Evolutionary conservation across 139 green algal species (phyloP).

Genomic region (Astrephomene gubernaculifera): DNA sequence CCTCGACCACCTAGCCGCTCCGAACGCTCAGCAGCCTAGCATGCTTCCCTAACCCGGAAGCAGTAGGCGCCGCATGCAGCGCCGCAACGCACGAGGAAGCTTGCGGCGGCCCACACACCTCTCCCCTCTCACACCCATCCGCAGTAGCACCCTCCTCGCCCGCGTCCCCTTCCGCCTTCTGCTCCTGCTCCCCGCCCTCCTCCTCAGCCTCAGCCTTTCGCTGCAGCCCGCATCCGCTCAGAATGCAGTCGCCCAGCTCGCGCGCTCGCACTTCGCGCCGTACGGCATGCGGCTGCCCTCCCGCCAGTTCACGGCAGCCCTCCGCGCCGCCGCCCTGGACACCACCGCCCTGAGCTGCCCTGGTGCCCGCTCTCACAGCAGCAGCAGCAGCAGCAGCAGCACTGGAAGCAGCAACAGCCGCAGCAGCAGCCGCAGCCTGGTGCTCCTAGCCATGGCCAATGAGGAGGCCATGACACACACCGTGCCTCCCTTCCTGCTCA

Average conservation of each 20-base stretch:
- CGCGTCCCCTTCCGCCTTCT: background rate
- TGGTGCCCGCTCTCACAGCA: too few species aligned
- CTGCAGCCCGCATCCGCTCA: background rate
- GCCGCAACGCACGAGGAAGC: too few species aligned
- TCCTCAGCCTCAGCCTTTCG: background rate
- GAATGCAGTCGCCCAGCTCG: background rate
- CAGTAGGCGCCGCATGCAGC: too few species aligned
- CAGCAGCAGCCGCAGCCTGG: conserved; percentile 27
- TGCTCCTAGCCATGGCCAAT: conserved; percentile 29
- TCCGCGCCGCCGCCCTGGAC: background rate
- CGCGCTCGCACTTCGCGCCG: background rate
- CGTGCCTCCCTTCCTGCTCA: conserved; percentile 9
- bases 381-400: too few species aligned
- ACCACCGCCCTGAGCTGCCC: conserved; percentile 18
- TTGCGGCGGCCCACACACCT: too few species aligned
- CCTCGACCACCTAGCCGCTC: background rate
- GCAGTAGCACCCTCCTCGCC: too few species aligned
- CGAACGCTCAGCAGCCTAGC: too few species aligned
- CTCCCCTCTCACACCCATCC: too few species aligned
- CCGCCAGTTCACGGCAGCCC: background rate
- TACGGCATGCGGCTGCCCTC: conserved; percentile 13
- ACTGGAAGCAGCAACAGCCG: too few species aligned
- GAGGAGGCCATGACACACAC: conserved; percentile 31
- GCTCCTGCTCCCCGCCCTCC: background rate
- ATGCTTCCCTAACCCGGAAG: too few species aligned